These are phyloP conservation scores for Fusarium sp. DNA, from an alignment of 2,329 filamentous ascomycete species.

Conservation along the genomic window DNA sequence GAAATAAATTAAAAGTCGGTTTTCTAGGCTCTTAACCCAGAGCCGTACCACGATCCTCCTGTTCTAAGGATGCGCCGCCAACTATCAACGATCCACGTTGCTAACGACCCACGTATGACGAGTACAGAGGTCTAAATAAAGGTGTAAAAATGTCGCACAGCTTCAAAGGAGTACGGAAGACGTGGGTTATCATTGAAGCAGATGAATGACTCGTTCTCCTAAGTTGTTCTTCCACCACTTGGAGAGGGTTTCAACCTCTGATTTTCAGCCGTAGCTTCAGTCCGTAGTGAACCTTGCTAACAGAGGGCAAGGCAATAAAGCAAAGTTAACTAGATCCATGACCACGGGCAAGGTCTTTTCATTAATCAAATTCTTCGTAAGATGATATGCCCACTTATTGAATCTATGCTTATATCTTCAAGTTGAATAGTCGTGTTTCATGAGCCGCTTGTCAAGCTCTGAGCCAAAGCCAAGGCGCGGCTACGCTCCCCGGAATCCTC, in stretches of 20 bases:
- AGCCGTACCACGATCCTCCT: neutral
- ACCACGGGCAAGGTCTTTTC: too few species aligned
- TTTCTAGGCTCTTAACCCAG: neutral
- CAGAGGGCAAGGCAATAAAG: neutral
- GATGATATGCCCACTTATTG: neutral
- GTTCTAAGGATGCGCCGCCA: neutral
- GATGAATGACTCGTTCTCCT: neutral
- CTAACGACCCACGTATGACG: slow-evolving; percentile 38
- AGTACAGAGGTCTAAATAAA: slow-evolving; percentile 12
- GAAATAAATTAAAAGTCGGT: neutral
- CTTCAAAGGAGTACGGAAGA: neutral
- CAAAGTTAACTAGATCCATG: neutral
- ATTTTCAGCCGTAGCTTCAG: slow-evolving; percentile 1
- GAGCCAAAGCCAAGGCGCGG: slow-evolving; percentile 22
- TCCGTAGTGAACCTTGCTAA: neutral
- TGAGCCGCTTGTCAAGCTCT: slow-evolving; percentile 4
- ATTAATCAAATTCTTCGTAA: too few species aligned
- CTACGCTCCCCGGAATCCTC: slow-evolving; percentile 8
- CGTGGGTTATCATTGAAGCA: neutral
- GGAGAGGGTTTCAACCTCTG: neutral
- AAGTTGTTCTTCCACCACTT: slow-evolving; percentile 1
- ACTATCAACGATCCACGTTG: slow-evolving; percentile 32
- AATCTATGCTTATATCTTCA: neutral
- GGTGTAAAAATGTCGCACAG: slow-evolving; percentile 23
- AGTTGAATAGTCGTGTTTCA: neutral